Evolutionary conservation across 2,329 filamentous ascomycete species (phyloP), one percentile per base, ranked within the genome.

Genomic region (Colletotrichum trifolii): DNA sequence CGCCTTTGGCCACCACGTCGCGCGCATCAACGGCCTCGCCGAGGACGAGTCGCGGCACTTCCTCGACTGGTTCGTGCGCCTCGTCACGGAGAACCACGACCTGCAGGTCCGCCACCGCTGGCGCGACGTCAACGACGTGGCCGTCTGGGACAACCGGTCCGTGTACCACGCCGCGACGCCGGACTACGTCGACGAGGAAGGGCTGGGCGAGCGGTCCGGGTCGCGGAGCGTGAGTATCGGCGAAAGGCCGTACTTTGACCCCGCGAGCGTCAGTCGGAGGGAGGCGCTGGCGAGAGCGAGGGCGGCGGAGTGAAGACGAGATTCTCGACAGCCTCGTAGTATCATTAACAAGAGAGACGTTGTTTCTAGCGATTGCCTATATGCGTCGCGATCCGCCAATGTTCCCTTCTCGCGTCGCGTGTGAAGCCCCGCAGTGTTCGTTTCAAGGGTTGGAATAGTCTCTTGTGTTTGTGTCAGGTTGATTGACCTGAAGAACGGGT

Each of bases 71-170:
- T 85, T 88, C 66, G 73, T 82, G 8, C 74, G 79, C 42, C 73
- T 87, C 10, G 75, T 87, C 1, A 76, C 80, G 47, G 81, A 86
- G 70, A 87, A 87, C 70, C 85, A 87, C 69, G 84, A 87, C 69
- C 72, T 87, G 47, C 85, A 87, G 73, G 82, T 86, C 2, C 75
- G 83, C 4, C 73, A 76, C 61, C 73, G 73, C 60, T 84, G 82
- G 82, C 68, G 77, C 64, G 74, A 78, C 48, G 72, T 73, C 8
- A 81, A 83, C 53, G 85, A 87, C 38, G 56, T 75, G 71, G 85
- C 84, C 2, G 86, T 87, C 67, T 87, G 85, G 85, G 85, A 88
- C 67, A 87, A 87, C 68, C 76, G 85, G 8, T 82, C 79, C n/a
- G 82, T 82, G 1, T 87, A 83, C 69, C 85, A 88, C 67, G 79